Evolutionary conservation across 441 rosid genomes (phyloP).

Genomic region (Euphorbia celastroides): DNA sequence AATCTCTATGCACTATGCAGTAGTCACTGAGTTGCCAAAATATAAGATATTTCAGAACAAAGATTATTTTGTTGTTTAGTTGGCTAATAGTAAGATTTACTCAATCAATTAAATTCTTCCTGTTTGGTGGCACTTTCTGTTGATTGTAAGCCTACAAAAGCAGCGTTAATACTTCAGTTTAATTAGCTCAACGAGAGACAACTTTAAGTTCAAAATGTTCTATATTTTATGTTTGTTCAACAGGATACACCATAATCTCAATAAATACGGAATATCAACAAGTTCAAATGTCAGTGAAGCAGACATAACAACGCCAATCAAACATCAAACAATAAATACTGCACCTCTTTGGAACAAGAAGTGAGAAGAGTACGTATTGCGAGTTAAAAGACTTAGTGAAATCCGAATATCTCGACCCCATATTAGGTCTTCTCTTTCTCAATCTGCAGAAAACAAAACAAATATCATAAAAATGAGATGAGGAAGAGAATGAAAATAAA

Average conservation of each 20-base stretch:
- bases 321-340: neutral
- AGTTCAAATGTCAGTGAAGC: neutral
- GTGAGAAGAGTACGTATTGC: slow-evolving; percentile 59
- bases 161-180: neutral
- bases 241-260: neutral
- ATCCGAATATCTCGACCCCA: slow-evolving; percentile 38
- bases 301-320: neutral
- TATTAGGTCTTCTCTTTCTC: neutral
- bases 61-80: neutral
- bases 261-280: neutral
- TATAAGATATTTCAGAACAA: neutral
- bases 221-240: no score
- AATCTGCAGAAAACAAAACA: neutral
- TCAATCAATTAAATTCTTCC: no score
- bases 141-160: neutral
- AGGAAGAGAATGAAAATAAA: neutral
- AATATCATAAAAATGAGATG: neutral
- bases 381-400: slow-evolving; percentile 48
- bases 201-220: neutral
- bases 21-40: neutral
- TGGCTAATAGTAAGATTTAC: neutral
- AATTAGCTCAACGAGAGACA: no score
- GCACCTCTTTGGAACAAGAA: slow-evolving; percentile 52
- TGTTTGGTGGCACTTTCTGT: neutral
- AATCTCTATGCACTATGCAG: neutral